Base-by-base conservation (phyloP, 2,329 filamentous ascomycete genomes). In the Monosporascus sp. region DNA sequence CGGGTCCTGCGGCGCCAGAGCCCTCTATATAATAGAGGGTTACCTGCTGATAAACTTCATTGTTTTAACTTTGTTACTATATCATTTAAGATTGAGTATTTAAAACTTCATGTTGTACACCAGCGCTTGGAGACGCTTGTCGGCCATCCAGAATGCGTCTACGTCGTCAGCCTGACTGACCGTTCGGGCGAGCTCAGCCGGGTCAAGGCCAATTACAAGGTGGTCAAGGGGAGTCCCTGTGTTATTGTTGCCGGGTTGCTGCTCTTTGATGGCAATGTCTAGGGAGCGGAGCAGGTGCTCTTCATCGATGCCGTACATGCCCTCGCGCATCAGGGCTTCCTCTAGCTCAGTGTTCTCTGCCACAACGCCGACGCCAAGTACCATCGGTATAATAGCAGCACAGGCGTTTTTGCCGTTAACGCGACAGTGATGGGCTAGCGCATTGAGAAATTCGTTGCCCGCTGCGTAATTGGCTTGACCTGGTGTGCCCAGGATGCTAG, bases 391-490 rank as follows among this genome's bases (percentile, higher is more conserved):
- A 4, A 45, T 48, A n/a, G 52, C 20, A 1, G 57, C 47, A 8
- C 14, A 41, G 18, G 48, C 54, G 14, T 50, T 18, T 1, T 47
- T 22, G 18, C 56, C 56, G 1, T n/a, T 8, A 3, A 8, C 5
- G 8, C 15, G 44, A 2, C 55, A 45, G 11, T 50, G 25, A 3
- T 59, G 56, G 1, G 58, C 58, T 20, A 66, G 52, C 2, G 55
- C 54, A 48, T 70, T 66, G 9, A 66, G 50, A 54, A 60, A 69
- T 18, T 55, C 56, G 53, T 70, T 70, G 14, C 56, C 66, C 1
- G 66, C 64, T 15, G 56, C 52, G 47, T 70, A 70, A 44, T 65
- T 67, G 47, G 54, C 54, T 49, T 70, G 68, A 2, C 52, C 57
- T 1, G 58, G 50, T n/a, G 56, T 58, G 2, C 63, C 67, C 8